Evolutionary conservation across 805 yeast species (phyloP).

Genomic region (Pichia phayaonensis): DNA sequence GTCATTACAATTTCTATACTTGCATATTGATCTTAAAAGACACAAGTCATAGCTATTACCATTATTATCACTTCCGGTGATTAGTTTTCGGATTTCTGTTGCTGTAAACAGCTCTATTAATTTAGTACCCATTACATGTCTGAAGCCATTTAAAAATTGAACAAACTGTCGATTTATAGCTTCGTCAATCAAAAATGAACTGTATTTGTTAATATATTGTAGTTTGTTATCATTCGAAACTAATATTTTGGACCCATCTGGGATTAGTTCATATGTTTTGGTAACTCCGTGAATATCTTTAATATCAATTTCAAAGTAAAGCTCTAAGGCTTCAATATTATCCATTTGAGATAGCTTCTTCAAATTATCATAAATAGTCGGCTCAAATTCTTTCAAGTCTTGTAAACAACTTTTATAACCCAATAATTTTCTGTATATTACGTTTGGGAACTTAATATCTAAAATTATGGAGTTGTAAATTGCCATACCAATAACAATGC

Average conservation of each 20-base stretch:
- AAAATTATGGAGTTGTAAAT: conserved; percentile 83
- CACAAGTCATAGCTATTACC: conserved; percentile 49
- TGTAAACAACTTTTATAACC: conserved; percentile 45
- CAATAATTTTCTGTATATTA: conserved; percentile 68
- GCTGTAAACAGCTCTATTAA: conserved; percentile 75
- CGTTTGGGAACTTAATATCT: conserved; percentile 70
- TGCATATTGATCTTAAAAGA: conserved; percentile 62
- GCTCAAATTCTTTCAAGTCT: conserved; percentile 65
- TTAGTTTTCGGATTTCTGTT: conserved; percentile 68
- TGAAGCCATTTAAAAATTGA: conserved; percentile 65
- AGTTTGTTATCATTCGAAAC: conserved; percentile 57
- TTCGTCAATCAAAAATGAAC: conserved; percentile 50
- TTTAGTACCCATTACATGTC: conserved; percentile 68
- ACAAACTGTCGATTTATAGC: conserved; percentile 46
- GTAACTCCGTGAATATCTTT: conserved; percentile 39
- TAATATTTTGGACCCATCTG: conserved; percentile 44
- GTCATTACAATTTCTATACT: conserved; percentile 57
- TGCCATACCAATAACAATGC: conserved; percentile 83
- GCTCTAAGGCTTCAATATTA: conserved; percentile 40
- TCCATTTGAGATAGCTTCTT: conserved; percentile 37
- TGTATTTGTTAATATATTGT: conserved; percentile 56
- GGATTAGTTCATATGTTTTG: conserved; percentile 43
- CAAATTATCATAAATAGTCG: conserved; percentile 52
- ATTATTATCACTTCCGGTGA: conserved; percentile 69
- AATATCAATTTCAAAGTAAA: conserved; percentile 56